Evolutionary conservation across 768 basidiomycete genomes (phyloP), one percentile per base, ranked within the genome.

Genomic region (Lactarius vividus): DNA sequence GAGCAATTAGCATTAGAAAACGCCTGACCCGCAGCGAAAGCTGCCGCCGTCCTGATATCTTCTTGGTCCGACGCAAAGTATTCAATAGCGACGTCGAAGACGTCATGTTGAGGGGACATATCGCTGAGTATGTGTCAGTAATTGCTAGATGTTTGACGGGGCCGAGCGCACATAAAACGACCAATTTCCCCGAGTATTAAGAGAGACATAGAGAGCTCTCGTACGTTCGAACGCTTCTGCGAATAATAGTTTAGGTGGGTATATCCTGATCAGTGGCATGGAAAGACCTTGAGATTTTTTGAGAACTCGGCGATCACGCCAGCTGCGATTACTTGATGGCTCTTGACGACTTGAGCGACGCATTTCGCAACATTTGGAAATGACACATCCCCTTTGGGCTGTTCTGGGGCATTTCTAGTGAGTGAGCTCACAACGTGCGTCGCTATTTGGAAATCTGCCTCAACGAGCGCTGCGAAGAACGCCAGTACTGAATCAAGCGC

Each of bases 161-260:
- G 46, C 42, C 60, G 59, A 37, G 44, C 86, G 66, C 64, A 97
- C 96, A 92, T 88, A 72, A 88, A 88, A 39, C 96, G 88, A 37
- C 96, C 97, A 46, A 98, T 83, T 75, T 98, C 97, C 56, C 97
- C 97, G 58, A 98, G 81, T 46, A 94, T 89, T 16, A 97, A 80
- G 62, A 98, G 80, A 70, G 93, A 91, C 28, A 99, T 83, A 37
- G 94, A 88, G 8, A 93, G 82, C 46, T 88, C 80, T 1, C 85
- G 81, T 20, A 89, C 77, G 69, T 85, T 85, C 8, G 57, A 37
- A 26, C 61, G 66, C 28, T 67, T 67, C 66, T 67, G 13, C 10
- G 28, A 46, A 66, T 33, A n/a, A 59, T 28, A 40, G 26, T 15
- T 16, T 5, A 42, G 31, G 64, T 33, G 2, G 37, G 3, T 56